A percentile compares a stretch with the other conserved stretches of the same genome.
Conservation (phyloP, 169 alveolate genomes). For the Sarcocystis neurona region DNA sequence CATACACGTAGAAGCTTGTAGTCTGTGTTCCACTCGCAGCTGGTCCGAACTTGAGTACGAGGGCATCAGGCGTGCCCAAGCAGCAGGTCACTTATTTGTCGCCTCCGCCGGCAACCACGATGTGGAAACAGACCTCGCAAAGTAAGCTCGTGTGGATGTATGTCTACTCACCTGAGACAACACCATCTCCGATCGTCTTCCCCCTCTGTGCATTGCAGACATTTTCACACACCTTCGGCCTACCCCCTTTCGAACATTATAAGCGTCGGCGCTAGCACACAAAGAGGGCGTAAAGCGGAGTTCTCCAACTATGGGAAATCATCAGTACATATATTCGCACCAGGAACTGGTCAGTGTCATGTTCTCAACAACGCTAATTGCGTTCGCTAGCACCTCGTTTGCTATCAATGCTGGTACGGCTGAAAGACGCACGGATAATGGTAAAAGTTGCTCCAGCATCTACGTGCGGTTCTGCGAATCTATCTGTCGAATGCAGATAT, state of each 20-base stretch:
- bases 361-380: not conserved
- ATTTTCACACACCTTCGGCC: constrained; percentile 63
- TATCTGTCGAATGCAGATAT: no score
- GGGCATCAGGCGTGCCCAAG: constrained; percentile 62
- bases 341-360: constrained; percentile 51
- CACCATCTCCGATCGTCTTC: no score
- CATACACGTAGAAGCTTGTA: no score
- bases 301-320: constrained; percentile 57
- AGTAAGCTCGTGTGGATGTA: no score
- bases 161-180: no score
- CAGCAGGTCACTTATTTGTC: constrained; percentile 58
- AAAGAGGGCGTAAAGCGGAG: constrained; percentile 41
- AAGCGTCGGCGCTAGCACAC: constrained; percentile 61
- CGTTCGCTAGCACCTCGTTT: constrained; percentile 4
- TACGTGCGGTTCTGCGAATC: no score
- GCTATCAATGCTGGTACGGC: no score
- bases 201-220: no score
- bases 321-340: constrained; percentile 62
- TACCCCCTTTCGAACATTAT: constrained; percentile 58
- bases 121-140: constrained; percentile 50
- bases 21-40: no score
- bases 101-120: constrained; percentile 66
- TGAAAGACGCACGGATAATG: no score
- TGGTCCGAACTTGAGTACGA: constrained; percentile 40
- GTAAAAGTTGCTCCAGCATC: no score